Conservation (phyloP, 306 rosid genomes). For the Trifolium fragiferum region DNA sequence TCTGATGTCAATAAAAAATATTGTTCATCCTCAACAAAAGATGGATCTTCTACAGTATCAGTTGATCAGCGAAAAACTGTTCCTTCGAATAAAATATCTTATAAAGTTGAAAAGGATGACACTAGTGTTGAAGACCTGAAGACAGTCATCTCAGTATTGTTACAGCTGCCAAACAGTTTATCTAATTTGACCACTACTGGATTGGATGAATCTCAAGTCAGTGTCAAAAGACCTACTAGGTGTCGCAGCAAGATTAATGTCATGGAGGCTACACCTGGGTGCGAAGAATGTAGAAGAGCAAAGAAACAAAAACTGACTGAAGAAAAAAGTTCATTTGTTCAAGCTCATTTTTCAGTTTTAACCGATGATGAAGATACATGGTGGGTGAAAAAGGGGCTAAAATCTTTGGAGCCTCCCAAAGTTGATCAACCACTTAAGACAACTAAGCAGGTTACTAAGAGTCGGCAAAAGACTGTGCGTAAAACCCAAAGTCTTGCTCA, state of each 20-base stretch:
- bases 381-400: slow-evolving; percentile 88
- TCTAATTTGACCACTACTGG: slow-evolving; percentile 51
- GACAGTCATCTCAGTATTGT: slow-evolving; percentile 63
- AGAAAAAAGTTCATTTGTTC: slow-evolving; percentile 65
- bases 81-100: slow-evolving; percentile 41
- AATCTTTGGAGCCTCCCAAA: slow-evolving; percentile 64
- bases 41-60: slow-evolving; percentile 51
- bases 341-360: slow-evolving; percentile 58
- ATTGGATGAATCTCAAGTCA: slow-evolving; percentile 64
- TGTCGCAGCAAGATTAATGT: slow-evolving; percentile 61
- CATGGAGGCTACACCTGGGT: slow-evolving; percentile 82
- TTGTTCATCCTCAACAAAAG: slow-evolving; percentile 51
- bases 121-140: slow-evolving; percentile 68
- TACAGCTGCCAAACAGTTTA: slow-evolving; percentile 66
- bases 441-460: slow-evolving; percentile 76
- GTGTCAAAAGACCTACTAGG: slow-evolving; percentile 59
- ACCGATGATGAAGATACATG: slow-evolving; percentile 85
- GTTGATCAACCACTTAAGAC: slow-evolving; percentile 73
- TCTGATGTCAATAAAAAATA: slow-evolving; percentile 47
- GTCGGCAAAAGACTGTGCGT: slow-evolving; percentile 70
- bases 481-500: slow-evolving; percentile 92
- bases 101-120: slow-evolving; percentile 53
- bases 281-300: slow-evolving; percentile 89
- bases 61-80: slow-evolving; percentile 58
- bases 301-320: slow-evolving; percentile 84